phyloP scores from a whole-genome alignment of 106 monocot genomes.

The Apostasia ramifera region DNA sequence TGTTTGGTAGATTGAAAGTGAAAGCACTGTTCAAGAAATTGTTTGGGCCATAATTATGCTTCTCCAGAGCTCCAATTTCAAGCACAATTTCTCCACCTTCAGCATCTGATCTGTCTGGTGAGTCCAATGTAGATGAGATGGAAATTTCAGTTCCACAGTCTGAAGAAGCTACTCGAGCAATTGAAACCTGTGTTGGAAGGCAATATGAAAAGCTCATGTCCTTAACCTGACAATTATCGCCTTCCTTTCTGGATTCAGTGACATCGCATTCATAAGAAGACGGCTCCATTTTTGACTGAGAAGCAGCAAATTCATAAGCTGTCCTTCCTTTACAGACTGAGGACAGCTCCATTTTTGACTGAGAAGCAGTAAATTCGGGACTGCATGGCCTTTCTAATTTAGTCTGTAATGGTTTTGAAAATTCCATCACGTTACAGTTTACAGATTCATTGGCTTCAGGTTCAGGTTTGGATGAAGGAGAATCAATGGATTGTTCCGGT shows the following conservation, averaged over 20 bases:
- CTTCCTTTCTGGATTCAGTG: conserved; percentile 7
- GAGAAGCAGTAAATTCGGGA: no score
- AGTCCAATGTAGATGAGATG: conserved; percentile 83
- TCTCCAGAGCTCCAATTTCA: conserved; percentile 52
- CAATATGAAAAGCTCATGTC: conserved; percentile 9
- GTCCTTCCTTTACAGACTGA: background rate
- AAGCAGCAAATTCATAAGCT: conserved; percentile 21
- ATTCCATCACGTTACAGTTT: background rate
- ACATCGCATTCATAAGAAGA: conserved; percentile 11
- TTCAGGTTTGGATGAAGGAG: background rate
- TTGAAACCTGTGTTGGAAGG: conserved; percentile 18
- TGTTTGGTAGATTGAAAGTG: background rate
- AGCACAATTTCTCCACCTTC: conserved; percentile 84
- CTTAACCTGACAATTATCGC: background rate
- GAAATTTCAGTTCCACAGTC: conserved; percentile 97
- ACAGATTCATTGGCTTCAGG: background rate
- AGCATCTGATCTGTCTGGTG: conserved; percentile 72
- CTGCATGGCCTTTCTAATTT: no score
- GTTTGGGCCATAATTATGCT: conserved; percentile 10
- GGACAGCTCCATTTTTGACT: background rate
- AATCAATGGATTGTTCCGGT: background rate
- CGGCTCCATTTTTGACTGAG: conserved; percentile 54
- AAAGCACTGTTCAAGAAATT: conserved; percentile 7
- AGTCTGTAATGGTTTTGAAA: no score
- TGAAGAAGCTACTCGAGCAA: conserved; percentile 38